Percentiles rank a stretch among this genome's conserved stretches.
phyloP scores from a whole-genome alignment of 164 flowering plant genomes.

The Piper betle region DNA sequence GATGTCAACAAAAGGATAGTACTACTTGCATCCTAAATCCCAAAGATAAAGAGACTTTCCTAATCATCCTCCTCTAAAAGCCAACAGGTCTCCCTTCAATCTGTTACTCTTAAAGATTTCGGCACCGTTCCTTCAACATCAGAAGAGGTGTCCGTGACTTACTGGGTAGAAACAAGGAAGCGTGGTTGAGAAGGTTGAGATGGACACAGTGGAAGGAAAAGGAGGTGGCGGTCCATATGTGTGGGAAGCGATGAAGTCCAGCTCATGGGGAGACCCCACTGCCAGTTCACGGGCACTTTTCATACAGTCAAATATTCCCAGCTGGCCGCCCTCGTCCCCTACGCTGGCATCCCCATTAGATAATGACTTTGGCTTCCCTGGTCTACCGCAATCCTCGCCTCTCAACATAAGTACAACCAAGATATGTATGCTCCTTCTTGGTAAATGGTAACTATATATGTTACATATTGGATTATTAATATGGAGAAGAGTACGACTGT shows the following conservation, averaged over 20 bases:
- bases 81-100: neutral
- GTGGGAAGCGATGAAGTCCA: neutral
- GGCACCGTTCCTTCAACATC: neutral
- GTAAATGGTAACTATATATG: no score
- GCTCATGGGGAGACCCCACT: slow-evolving; percentile 1
- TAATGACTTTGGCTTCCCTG: neutral
- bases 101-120: neutral
- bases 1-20: no score
- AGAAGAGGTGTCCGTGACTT: no score
- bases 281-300: slow-evolving; percentile 5
- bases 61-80: neutral
- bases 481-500: no score
- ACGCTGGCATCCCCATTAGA: neutral
- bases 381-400: neutral
- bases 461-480: no score
- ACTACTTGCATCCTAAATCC: no score
- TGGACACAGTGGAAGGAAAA: neutral
- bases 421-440: neutral
- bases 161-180: no score
- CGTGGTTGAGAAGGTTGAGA: no score
- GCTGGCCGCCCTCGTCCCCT: slow-evolving; percentile 2
- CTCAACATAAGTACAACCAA: neutral
- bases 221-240: neutral
- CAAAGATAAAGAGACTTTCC: no score
- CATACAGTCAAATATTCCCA: neutral